Base-by-base conservation (phyloP, 2,329 filamentous ascomycete species). In the Ilyonectria destructans region DNA sequence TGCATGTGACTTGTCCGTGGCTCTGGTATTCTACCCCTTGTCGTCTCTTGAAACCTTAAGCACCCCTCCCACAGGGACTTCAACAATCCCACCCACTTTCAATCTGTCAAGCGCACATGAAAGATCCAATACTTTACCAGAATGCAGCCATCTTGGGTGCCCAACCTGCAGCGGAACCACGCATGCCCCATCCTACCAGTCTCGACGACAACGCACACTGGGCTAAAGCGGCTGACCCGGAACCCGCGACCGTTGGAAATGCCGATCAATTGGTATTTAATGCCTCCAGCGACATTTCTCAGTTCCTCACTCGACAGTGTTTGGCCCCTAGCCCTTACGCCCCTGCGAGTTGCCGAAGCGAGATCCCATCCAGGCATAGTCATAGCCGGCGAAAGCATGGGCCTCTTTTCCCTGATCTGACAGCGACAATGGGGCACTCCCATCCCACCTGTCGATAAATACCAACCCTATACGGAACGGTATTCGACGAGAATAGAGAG, bases 71-170 rank as follows among this genome's bases (percentile, higher is more conserved):
- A 29, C 45, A 56, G 51, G 43, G 40, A 52, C 45, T 35, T 45
- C 21, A 17, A 57, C 29, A 66, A 66, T 66, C 51, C 43, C 63
- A 62, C 58, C 63, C 49, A 29, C 55, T 23, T 29, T 40, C 26
- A 46, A 66, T 43, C 52, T 57, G 45, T 33, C 60, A 63, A 37
- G 52, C 10, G 63, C 52, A 62, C 58, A 60, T 62, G 52, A 66
- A 55, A 54, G 62, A 61, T 57, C 45, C 45, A 45, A 21, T 33
- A 6, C 40, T 23, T 26, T 52, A n/a, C 45, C 17, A 40, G 17
- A 35, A 23, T 58, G 33, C 57, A 21, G 19, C 35, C n/a, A 45
- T 51, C 62, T 54, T 51, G 40, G 57, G 15, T 40, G 29, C 37
- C 12, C 29, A 35, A 51, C 31, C 56, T 15, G 52, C 45, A 33